Base-by-base conservation (phyloP, 768 basidiomycete genomes). In the Leucogyrophana mollusca region DNA sequence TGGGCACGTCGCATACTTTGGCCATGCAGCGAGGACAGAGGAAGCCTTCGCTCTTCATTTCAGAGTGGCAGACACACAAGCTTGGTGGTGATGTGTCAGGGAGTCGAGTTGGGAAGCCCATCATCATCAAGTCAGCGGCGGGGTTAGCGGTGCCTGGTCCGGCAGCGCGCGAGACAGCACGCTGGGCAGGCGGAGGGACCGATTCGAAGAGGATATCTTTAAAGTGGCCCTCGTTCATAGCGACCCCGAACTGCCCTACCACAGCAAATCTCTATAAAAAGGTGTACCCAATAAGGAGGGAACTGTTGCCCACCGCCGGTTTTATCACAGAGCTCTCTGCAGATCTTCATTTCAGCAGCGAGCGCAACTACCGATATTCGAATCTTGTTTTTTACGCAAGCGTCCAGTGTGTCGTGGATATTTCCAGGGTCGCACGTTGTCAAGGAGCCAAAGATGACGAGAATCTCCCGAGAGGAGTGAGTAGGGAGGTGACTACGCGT, bases 321-420 rank as follows among this genome's bases (percentile, higher is more conserved):
- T 64, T 90, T 87, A 45, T 92, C 90, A 55, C 87, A 89, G 17
- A 98, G 76, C 37, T 94, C 87, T 30, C 92, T 83, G 59, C 94
- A 97, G 27, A 99, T 90, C 65, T 97, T 97, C 87, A 98, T 95
- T 65, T 98, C 96, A 5, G 96, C 96, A 0, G 94, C 90, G 25
- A 99, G 79, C 1, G 94, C 92, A 30, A 99, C 92, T 43, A 98
- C 81, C 4, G 87, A 94, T 52, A 97, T 87, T 33, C 94, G 88
- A 44, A 96, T 87, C 61, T 85, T 89, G 62, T 84, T 85, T 51
- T 79, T 80, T 45, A 90, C 72, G 53, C 93, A 92, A 2, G 79
- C 77, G n/a, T 87, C 80, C n/a, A 99, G 74, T 0, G 94, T 94
- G 51, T 94, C 87, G 53, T 95, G 92, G 49, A 99, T 93, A 54